Base-by-base conservation (phyloP, 805 yeast species). In the Wickerhamiella kurtzmanii region DNA sequence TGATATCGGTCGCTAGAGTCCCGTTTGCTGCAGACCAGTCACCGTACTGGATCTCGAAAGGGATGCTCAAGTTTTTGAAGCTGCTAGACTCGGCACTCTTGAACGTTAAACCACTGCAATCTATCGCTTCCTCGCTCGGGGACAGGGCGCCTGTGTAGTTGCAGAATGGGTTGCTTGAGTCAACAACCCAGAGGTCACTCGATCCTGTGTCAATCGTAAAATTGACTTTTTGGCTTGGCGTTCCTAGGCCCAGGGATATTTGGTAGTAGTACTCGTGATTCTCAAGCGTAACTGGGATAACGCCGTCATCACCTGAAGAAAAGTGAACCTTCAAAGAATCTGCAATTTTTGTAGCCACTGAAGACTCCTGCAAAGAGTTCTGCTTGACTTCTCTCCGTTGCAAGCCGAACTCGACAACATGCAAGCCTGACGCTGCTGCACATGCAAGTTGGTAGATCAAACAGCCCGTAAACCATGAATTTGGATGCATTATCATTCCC, bases 121-220 rank as follows among this genome's bases (percentile, higher is more conserved):
- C 44, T 37, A 47, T 48, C 2, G 65, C 50, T 3, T 42, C 46
- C 11, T 54, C 45, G 44, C 17, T 4, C 9, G 6, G 9, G 32
- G 32, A 11, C 11, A 25, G 32, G 1, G 52, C 25, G 18, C 44
- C 41, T 4, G 25, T 15, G 1, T 28, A n/a, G 16, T 48, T 37
- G 44, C 51, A 50, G 41, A 35, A 49, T 16, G 56, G 54, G 45
- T 49, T 54, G 11, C 21, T 32, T 4, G 44, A 40, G 13, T 49
- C 47, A 44, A 53, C 48, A n/a, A 79, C 73, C 84, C 84, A 80
- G 37, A 80, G 58, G 58, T 81, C 88, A 1, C 82, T 70, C 0
- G 86, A 78, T 1, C 88, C 88, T 1, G 88, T 81, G 55, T 82
- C 89, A 11, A 82, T 59, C 25, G 79, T 59, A 13, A 79, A 77